A percentile compares a stretch with the other conserved stretches of the same genome.
phyloP scores from a whole-genome alignment of 208 protist species.

The Naegleria fowleri region DNA sequence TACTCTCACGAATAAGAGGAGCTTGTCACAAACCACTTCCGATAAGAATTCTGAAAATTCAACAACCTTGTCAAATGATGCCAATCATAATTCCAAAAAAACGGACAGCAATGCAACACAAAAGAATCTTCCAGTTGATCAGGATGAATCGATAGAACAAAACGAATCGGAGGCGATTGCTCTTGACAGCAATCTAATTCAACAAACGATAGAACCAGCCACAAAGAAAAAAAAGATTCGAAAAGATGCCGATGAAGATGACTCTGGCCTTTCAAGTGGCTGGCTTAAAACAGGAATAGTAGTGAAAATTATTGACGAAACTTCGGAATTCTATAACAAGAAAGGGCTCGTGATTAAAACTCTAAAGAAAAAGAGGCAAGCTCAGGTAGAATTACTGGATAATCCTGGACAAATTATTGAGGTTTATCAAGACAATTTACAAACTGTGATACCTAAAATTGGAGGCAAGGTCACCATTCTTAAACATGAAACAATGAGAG shows the following conservation, averaged over 20 bases:
- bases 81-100: neutral
- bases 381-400: slow-evolving; percentile 1
- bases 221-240: neutral
- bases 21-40: neutral
- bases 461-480: slow-evolving; percentile 25
- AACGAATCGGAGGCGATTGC: neutral
- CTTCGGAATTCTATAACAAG: slow-evolving; percentile 27
- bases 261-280: neutral
- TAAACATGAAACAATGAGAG: neutral
- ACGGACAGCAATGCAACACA: neutral
- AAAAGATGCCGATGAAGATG: neutral
- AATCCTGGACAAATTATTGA: neutral
- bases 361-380: neutral
- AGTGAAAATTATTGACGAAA: slow-evolving; percentile 30
- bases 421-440: slow-evolving; percentile 30
- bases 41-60: too few relatives aligned
- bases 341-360: slow-evolving; percentile 28
- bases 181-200: neutral
- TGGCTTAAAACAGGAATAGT: slow-evolving; percentile 27
- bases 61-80: too few relatives aligned
- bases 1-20: neutral
- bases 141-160: neutral
- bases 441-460: slow-evolving; percentile 35
- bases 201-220: neutral
- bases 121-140: neutral